Percentiles rank a stretch among this genome's conserved stretches.
Evolutionary conservation across 1,284 basidiomycete species (phyloP).

Genomic region (Mycosarcoma mackinlayi): DNA sequence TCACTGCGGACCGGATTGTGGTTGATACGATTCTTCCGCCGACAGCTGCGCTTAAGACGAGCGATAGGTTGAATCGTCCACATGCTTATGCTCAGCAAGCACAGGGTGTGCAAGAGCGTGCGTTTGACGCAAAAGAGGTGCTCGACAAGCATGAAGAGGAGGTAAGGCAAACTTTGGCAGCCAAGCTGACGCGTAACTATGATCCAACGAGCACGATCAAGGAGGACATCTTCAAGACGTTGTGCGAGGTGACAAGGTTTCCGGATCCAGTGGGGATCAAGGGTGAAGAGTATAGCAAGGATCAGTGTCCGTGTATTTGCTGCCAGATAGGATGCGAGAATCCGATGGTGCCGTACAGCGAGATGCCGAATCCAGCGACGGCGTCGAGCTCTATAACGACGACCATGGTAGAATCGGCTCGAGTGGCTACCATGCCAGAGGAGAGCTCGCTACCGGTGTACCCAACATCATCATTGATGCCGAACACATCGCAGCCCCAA

Average conservation of each 20-base stretch:
- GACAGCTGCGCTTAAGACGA: slow-evolving; percentile 14
- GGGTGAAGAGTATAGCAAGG: not conserved
- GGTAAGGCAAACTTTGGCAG: not conserved
- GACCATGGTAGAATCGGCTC: not conserved
- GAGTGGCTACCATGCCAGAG: not conserved
- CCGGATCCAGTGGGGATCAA: slow-evolving; percentile 22
- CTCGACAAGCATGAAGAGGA: slow-evolving; percentile 19
- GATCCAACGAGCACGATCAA: slow-evolving; percentile 31
- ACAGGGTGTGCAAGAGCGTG: not conserved
- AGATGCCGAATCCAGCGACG: not conserved
- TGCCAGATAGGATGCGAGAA: slow-evolving; percentile 21
- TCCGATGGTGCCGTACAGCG: slow-evolving; percentile 8
- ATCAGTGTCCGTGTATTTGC: slow-evolving; percentile 37
- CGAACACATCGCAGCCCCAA: not conserved
- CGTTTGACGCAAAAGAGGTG: not conserved
- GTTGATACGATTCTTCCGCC: slow-evolving; percentile 58
- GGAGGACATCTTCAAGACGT: slow-evolving; percentile 23
- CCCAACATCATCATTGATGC: no score
- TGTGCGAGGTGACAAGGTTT: slow-evolving; percentile 28
- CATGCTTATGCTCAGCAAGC: no score
- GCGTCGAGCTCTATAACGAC: not conserved
- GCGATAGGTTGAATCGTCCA: not conserved
- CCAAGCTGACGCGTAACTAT: slow-evolving; percentile 18
- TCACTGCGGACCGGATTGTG: slow-evolving; percentile 42
- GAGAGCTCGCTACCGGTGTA: no score